phyloP scores from a whole-genome alignment of 1,284 basidiomycete species.

The Cryptococcus sp. region DNA sequence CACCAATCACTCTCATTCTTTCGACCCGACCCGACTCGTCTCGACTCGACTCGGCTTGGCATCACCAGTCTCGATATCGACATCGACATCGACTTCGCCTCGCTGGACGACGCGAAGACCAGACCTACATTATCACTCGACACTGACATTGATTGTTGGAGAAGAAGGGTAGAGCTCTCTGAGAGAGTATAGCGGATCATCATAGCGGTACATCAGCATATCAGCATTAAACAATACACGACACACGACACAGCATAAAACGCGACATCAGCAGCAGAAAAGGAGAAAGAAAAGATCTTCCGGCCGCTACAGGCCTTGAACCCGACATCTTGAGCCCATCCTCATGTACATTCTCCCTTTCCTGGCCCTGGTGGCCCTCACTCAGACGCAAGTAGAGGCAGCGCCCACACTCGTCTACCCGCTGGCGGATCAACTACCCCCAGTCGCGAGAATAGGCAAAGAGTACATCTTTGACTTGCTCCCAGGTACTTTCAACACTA shows the following conservation, averaged over 20 bases:
- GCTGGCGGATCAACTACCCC: slow-evolving; percentile 53
- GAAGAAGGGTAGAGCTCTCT: slow-evolving; percentile 8
- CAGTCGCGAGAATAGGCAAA: slow-evolving; percentile 51
- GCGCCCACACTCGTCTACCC: slow-evolving; percentile 52
- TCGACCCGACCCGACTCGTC: too few relatives aligned
- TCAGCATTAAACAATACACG: not conserved
- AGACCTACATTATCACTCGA: not conserved
- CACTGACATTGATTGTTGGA: slow-evolving; percentile 14
- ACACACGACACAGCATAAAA: not conserved
- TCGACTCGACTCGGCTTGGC: too few relatives aligned
- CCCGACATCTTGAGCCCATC: not conserved
- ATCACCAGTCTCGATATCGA: too few relatives aligned
- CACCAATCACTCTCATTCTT: too few relatives aligned
- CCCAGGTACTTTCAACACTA: slow-evolving; percentile 22
- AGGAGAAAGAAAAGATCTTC: not conserved
- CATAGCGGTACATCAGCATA: not conserved
- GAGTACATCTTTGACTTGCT: slow-evolving; percentile 46
- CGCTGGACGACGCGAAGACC: not conserved
- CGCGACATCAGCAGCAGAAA: not conserved
- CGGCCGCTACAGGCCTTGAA: slow-evolving; percentile 1
- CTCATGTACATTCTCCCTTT: slow-evolving; percentile 14
- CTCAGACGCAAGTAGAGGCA: slow-evolving; percentile 18
- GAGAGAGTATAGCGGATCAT: slow-evolving; percentile 13
- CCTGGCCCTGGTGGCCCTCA: slow-evolving; percentile 12
- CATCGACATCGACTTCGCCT: not conserved